Conservation (phyloP, 169 alveolate genomes). For the Eimeria brunetti region DNA sequence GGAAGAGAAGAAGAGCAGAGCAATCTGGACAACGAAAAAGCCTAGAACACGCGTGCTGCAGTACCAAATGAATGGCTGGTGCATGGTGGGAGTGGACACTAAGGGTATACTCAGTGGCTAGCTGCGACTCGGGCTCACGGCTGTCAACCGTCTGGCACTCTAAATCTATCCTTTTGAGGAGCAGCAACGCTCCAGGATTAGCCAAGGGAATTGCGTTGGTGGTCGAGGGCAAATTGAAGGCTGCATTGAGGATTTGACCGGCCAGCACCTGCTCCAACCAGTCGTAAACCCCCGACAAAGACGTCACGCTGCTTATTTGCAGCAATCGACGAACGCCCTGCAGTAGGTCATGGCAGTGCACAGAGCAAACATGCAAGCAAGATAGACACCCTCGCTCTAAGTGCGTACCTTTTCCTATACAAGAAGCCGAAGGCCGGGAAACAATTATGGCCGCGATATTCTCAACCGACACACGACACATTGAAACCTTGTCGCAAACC, state of each 20-base stretch:
- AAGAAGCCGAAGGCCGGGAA: not conserved
- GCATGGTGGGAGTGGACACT: not conserved
- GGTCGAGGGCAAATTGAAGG: conserved; percentile 52
- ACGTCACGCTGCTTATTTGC: conserved; percentile 37
- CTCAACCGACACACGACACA: not conserved
- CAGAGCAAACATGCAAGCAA: not conserved
- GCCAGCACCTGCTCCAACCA: conserved; percentile 78
- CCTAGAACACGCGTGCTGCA: not conserved
- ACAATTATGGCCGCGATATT: not conserved
- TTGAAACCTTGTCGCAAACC: not conserved
- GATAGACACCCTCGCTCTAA: not conserved
- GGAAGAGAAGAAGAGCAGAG: not conserved
- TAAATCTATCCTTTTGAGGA: conserved; percentile 26
- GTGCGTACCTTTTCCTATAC: not conserved
- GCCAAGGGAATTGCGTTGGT: conserved; percentile 73
- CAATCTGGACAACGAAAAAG: not conserved
- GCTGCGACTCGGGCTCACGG: conserved; percentile 2
- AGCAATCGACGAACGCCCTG: conserved; percentile 45
- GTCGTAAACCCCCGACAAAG: conserved; percentile 77
- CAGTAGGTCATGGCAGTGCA: not conserved
- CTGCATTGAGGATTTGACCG: conserved; percentile 69
- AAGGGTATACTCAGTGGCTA: not conserved
- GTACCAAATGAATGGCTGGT: not conserved
- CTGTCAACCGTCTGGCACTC: conserved; percentile 59
- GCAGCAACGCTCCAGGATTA: conserved; percentile 75